A percentile compares a stretch with the other conserved stretches of the same genome.
Conservation (phyloP, 495 filamentous ascomycete genomes). For the Aspergillus diversus region DNA sequence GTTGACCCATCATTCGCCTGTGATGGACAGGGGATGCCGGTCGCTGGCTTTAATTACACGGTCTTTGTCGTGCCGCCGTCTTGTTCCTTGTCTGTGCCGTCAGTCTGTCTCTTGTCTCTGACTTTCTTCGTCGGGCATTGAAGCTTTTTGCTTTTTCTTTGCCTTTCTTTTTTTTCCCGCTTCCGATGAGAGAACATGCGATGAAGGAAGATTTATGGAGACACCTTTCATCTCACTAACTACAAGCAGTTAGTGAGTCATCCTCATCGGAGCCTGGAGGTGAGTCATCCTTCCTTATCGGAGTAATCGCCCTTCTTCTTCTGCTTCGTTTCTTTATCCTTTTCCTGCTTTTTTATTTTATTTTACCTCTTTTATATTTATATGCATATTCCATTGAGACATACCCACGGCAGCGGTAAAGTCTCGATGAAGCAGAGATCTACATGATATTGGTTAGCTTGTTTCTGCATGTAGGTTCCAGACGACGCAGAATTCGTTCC, state of each 20-base stretch:
- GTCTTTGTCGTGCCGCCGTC: not conserved
- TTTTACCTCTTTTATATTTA: too few relatives aligned
- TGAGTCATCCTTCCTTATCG: not conserved
- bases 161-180: not conserved
- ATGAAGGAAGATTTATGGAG: too few relatives aligned
- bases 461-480: slow-evolving; percentile 3
- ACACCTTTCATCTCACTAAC: not conserved
- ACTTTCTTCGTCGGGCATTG: slow-evolving; percentile 19
- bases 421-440: not conserved
- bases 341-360: too few relatives aligned
- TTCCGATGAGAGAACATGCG: not conserved
- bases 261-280: not conserved
- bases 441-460: not conserved
- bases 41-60: slow-evolving; percentile 13
- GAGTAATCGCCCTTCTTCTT: too few relatives aligned
- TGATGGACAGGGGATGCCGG: slow-evolving; percentile 20
- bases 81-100: not conserved
- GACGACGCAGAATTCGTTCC: not conserved
- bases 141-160: slow-evolving; percentile 11
- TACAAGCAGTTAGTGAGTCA: not conserved
- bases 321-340: too few relatives aligned
- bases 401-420: not conserved
- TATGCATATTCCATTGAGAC: not conserved
- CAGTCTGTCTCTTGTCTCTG: not conserved
- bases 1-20: slow-evolving; percentile 14